These are phyloP conservation scores for Sporothrix globosa DNA, from an alignment of 2,329 filamentous ascomycete genomes.

Conservation along the genomic window DNA sequence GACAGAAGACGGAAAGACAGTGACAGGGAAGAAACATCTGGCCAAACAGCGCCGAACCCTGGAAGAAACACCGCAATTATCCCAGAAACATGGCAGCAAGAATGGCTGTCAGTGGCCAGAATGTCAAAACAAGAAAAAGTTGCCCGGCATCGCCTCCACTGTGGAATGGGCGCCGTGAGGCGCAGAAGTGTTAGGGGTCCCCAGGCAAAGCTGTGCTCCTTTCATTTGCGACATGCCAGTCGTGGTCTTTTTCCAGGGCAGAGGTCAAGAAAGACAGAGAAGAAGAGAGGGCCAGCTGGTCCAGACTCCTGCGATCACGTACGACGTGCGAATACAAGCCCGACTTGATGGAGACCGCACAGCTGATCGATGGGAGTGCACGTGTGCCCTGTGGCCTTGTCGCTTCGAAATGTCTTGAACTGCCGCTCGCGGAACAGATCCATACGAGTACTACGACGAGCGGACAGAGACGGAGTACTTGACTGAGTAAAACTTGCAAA, in stretches of 20 bases:
- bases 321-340: slow-evolving; percentile 21
- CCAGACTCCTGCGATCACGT: slow-evolving; percentile 1
- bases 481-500: neutral
- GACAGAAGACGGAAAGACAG: slow-evolving; percentile 13
- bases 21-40: slow-evolving; percentile 15
- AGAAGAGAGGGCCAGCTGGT: neutral
- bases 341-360: neutral
- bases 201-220: slow-evolving; percentile 11
- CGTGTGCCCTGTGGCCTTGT: neutral
- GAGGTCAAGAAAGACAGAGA: neutral
- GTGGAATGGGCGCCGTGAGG: slow-evolving; percentile 24
- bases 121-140: slow-evolving; percentile 7
- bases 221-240: slow-evolving; percentile 27
- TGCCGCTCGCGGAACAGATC: slow-evolving; percentile 6
- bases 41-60: slow-evolving; percentile 8
- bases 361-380: too few species aligned
- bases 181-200: neutral
- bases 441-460: neutral
- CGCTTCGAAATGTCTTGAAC: slow-evolving; percentile 20
- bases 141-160: slow-evolving; percentile 23
- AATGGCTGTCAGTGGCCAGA: neutral
- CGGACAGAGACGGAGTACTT: neutral
- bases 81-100: neutral
- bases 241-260: neutral
- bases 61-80: neutral